These are phyloP conservation scores for Exophiala xenobiotica DNA, from an alignment of 2,329 filamentous ascomycete genomes.

Conservation along the genomic window DNA sequence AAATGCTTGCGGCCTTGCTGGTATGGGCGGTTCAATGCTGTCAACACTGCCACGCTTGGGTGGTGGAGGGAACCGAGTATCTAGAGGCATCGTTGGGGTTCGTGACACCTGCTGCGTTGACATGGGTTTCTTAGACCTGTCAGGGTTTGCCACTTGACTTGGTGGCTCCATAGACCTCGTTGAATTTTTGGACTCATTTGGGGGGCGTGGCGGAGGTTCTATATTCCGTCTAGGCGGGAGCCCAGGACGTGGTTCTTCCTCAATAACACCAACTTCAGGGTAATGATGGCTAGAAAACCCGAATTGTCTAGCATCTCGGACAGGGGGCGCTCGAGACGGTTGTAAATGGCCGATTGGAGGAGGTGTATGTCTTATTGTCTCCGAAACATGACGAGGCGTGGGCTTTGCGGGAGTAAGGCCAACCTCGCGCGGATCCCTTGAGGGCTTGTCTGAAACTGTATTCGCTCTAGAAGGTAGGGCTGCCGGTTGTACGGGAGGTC, in stretches of 20 bases:
- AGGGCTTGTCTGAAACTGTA: slow-evolving; percentile 23
- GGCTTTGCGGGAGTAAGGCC: slow-evolving; percentile 46
- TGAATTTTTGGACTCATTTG: slow-evolving; percentile 27
- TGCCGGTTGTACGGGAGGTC: slow-evolving; percentile 8
- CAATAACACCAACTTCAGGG: slow-evolving; percentile 6
- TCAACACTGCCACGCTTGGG: slow-evolving; percentile 33
- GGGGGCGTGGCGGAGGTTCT: slow-evolving; percentile 27
- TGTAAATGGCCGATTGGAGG: slow-evolving; percentile 29
- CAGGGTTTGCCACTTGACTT: slow-evolving; percentile 5
- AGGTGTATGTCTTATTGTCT: slow-evolving; percentile 21
- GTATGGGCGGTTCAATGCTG: slow-evolving; percentile 12
- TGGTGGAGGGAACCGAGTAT: slow-evolving; percentile 34
- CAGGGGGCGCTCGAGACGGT: slow-evolving; percentile 8
- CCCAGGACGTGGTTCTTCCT: slow-evolving; percentile 46
- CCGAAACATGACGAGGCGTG: slow-evolving; percentile 38
- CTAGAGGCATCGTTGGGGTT: slow-evolving; percentile 27
- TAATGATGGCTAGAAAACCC: slow-evolving; percentile 21
- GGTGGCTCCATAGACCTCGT: slow-evolving; percentile 5
- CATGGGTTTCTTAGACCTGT: slow-evolving; percentile 20
- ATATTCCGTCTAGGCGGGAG: slow-evolving; percentile 47
- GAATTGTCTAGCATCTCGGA: slow-evolving; percentile 26
- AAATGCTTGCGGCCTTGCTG: slow-evolving; percentile 18
- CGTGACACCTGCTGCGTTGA: slow-evolving; percentile 20
- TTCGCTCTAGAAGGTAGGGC: slow-evolving; percentile 21
- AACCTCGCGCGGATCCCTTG: slow-evolving; percentile 34